Percentiles rank a stretch among this genome's conserved stretches.
Conservation (phyloP, 2,329 filamentous ascomycete genomes). For the Penicillium sp. region DNA sequence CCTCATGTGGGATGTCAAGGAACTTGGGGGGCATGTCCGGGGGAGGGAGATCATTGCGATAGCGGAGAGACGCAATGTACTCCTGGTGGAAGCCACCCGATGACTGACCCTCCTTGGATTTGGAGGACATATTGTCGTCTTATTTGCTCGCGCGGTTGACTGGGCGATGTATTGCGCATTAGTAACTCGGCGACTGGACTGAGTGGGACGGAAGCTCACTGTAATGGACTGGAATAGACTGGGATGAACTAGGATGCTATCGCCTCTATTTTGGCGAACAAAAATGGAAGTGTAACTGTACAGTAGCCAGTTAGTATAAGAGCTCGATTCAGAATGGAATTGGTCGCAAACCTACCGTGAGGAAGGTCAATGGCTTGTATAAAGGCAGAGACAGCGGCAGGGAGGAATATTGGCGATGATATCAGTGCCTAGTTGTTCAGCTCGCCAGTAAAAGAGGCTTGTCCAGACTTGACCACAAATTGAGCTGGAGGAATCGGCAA, state of each 20-base stretch:
- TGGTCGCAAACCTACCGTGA: slow-evolving; percentile 4
- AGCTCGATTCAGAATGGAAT: not conserved
- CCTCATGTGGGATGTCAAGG: slow-evolving; percentile 92
- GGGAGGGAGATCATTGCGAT: slow-evolving; percentile 91
- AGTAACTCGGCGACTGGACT: not conserved
- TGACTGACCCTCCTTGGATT: slow-evolving; percentile 39
- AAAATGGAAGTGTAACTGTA: not conserved
- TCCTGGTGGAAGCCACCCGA: slow-evolving; percentile 71
- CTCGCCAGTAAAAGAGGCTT: not conserved
- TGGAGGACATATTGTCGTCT: slow-evolving; percentile 35
- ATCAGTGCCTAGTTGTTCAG: not conserved
- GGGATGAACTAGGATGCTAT: not conserved
- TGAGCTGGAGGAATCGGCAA: not conserved
- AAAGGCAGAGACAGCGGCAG: not conserved
- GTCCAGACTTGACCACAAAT: not conserved
- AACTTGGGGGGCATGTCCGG: slow-evolving; percentile 94
- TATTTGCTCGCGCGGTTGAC: not conserved
- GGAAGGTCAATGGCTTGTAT: not conserved
- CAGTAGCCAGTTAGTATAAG: not conserved
- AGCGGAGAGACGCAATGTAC: slow-evolving; percentile 93
- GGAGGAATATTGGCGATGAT: not conserved
- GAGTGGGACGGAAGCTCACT: not conserved
- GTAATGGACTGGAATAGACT: not conserved
- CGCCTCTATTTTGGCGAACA: not conserved
- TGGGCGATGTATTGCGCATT: not conserved